phyloP scores from a whole-genome alignment of 495 filamentous ascomycete genomes.

The Penicillium steckii region DNA sequence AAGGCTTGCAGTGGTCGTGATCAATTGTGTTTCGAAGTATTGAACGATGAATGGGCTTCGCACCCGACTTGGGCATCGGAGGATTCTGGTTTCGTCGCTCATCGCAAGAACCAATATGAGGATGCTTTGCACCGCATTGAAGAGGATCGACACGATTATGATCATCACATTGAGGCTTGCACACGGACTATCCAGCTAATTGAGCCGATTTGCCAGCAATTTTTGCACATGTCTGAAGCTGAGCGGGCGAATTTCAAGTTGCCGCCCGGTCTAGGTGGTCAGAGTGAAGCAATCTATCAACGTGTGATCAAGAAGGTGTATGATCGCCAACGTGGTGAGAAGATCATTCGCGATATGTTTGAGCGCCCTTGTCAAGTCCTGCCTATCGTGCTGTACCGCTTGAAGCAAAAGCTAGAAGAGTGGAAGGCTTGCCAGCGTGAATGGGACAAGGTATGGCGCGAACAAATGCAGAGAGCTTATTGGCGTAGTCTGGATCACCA shows the following conservation, averaged over 20 bases:
- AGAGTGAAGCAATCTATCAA: constrained; percentile 94
- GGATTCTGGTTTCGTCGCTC: constrained; percentile 96
- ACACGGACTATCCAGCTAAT: constrained; percentile 90
- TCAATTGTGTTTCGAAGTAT: constrained; percentile 82
- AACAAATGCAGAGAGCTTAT: constrained; percentile 87
- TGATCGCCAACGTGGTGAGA: constrained; percentile 74
- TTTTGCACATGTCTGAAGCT: constrained; percentile 67
- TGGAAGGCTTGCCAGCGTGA: constrained; percentile 96
- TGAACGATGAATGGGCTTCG: constrained; percentile 98
- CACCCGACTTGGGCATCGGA: constrained; percentile 99
- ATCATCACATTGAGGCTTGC: constrained; percentile 95
- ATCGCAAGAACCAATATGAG: constrained; percentile 92
- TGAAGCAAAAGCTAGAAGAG: constrained; percentile 93
- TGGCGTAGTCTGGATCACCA: constrained; percentile 96
- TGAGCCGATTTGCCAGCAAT: constrained; percentile 87
- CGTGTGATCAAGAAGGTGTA: constrained; percentile 99
- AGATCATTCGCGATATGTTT: constrained; percentile 81
- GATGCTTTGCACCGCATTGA: constrained; percentile 94
- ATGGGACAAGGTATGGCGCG: constrained; percentile 98
- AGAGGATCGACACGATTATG: constrained; percentile 98
- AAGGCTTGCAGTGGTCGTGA: constrained; percentile 91
- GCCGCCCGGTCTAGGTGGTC: constrained; percentile 80
- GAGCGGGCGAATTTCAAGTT: constrained; percentile 74
- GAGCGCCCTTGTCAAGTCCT: constrained; percentile 76
- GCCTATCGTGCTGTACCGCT: constrained; percentile 77